A percentile compares a stretch with the other conserved stretches of the same genome.
Conservation (phyloP, 129 eudicot species). For the Heracleum sosnowskyi region DNA sequence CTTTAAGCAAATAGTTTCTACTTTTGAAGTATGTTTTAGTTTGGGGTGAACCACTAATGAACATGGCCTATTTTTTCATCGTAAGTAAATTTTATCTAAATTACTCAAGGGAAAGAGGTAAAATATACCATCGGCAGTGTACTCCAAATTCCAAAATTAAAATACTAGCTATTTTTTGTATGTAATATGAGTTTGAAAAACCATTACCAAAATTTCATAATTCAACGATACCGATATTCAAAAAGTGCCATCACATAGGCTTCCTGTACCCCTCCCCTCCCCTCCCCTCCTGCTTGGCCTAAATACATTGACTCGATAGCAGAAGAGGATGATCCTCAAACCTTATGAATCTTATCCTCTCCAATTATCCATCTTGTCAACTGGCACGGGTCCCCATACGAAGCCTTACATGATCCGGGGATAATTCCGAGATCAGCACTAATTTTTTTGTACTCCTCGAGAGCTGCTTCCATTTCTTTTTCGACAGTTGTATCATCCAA, state of each 20-base stretch:
- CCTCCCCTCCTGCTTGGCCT: neutral
- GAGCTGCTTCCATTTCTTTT: constrained; percentile 72
- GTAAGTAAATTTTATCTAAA: too few relatives aligned
- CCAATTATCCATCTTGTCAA: constrained; percentile 85
- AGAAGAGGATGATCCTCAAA: neutral
- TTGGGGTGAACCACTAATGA: too few relatives aligned
- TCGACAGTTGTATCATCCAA: constrained; percentile 49
- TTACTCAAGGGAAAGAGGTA: too few relatives aligned
- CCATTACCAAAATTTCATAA: too few relatives aligned
- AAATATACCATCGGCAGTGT: too few relatives aligned
- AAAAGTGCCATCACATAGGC: too few relatives aligned
- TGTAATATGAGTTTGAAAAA: too few relatives aligned
- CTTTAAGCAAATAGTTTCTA: too few relatives aligned
- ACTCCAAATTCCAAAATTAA: too few relatives aligned
- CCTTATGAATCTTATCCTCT: constrained; percentile 32
- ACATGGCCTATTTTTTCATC: too few relatives aligned
- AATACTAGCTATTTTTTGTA: too few relatives aligned
- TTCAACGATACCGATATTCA: neutral
- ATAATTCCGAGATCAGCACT: constrained; percentile 74
- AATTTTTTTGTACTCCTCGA: constrained; percentile 40
- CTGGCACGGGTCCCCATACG: constrained; percentile 59
- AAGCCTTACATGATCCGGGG: constrained; percentile 47
- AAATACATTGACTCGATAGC: neutral
- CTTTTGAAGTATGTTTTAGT: too few relatives aligned
- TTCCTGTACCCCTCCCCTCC: neutral